phyloP scores from a whole-genome alignment of 768 basidiomycete species.

The Mycena rosella region DNA sequence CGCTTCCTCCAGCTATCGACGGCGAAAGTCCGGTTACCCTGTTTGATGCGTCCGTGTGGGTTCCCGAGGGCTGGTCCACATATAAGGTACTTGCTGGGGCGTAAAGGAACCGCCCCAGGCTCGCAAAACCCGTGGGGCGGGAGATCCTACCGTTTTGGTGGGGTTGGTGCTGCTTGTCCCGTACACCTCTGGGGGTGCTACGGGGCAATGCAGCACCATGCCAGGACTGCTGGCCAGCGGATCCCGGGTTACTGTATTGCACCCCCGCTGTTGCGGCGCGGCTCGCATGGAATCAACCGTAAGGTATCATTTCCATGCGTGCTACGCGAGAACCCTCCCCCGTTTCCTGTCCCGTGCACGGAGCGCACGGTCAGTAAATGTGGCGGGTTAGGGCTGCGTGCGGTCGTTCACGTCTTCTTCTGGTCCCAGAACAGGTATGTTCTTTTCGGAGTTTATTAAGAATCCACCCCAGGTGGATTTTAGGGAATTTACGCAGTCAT shows the following conservation, averaged over 20 bases:
- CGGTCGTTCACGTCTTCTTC: too few relatives aligned
- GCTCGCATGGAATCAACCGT: too few relatives aligned
- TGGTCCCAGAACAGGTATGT: slow-evolving; percentile 4
- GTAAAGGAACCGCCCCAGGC: not conserved
- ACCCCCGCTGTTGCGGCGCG: slow-evolving; percentile 13
- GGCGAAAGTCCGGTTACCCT: too few relatives aligned
- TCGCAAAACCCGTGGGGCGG: not conserved
- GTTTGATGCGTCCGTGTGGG: too few relatives aligned
- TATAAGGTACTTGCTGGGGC: not conserved
- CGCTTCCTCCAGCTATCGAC: too few relatives aligned
- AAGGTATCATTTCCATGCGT: not conserved
- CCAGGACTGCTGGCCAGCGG: slow-evolving; percentile 25
- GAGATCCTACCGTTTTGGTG: not conserved
- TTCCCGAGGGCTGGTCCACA: too few relatives aligned
- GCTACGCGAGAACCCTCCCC: slow-evolving; percentile 6
- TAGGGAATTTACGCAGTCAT: too few relatives aligned
- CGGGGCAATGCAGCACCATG: not conserved
- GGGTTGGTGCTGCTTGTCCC: not conserved
- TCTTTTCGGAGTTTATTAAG: too few relatives aligned
- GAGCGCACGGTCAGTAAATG: too few relatives aligned
- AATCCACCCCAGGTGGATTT: too few relatives aligned
- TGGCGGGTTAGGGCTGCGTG: too few relatives aligned
- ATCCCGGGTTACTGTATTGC: slow-evolving; percentile 3
- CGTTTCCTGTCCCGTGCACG: slow-evolving; percentile 14
- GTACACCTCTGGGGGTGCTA: not conserved